These are phyloP conservation scores for Fusarium xyrophilum DNA, from an alignment of 2,329 filamentous ascomycete genomes.

Conservation along the genomic window DNA sequence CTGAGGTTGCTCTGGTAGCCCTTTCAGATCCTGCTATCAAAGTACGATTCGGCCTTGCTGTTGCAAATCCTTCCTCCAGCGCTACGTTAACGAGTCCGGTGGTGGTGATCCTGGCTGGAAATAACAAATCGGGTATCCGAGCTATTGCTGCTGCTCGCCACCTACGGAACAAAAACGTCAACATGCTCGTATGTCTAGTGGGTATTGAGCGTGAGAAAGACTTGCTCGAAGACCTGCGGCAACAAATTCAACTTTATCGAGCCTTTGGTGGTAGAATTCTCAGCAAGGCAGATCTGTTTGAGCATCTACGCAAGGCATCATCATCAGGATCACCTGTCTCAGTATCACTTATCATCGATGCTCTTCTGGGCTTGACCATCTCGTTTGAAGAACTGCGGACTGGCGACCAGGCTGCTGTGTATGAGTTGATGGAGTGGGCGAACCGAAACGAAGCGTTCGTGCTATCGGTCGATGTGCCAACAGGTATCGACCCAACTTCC, in stretches of 20 bases:
- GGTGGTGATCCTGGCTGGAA: conserved; percentile 86
- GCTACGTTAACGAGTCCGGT: conserved; percentile 47
- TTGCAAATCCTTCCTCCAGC: conserved; percentile 45
- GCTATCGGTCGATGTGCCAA: conserved; percentile 88
- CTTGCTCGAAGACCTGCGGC: conserved; percentile 78
- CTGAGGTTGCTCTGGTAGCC: conserved; percentile 78
- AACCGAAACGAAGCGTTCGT: conserved; percentile 86
- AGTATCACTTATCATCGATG: conserved; percentile 85
- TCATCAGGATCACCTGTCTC: conserved; percentile 55
- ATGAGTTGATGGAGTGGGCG: conserved; percentile 91
- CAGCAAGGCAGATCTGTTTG: conserved; percentile 66
- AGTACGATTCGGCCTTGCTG: conserved; percentile 57
- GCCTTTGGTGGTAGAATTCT: conserved; percentile 80
- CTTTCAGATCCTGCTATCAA: conserved; percentile 68
- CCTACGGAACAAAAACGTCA: conserved; percentile 80
- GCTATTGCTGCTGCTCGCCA: conserved; percentile 87
- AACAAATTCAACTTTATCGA: conserved; percentile 83
- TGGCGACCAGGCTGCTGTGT: conserved; percentile 81
- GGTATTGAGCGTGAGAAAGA: conserved; percentile 84
- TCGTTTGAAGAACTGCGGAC: conserved; percentile 88
- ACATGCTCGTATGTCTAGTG: conserved; percentile 82
- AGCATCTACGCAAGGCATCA: conserved; percentile 60
- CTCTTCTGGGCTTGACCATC: conserved; percentile 83
- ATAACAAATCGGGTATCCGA: conserved; percentile 86
- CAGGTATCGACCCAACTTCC: conserved; percentile 81